A percentile compares a stretch with the other conserved stretches of the same genome.
These are phyloP conservation scores for Dalbergia cochinchinensis DNA, from an alignment of 306 rosid genomes.

Conservation along the genomic window DNA sequence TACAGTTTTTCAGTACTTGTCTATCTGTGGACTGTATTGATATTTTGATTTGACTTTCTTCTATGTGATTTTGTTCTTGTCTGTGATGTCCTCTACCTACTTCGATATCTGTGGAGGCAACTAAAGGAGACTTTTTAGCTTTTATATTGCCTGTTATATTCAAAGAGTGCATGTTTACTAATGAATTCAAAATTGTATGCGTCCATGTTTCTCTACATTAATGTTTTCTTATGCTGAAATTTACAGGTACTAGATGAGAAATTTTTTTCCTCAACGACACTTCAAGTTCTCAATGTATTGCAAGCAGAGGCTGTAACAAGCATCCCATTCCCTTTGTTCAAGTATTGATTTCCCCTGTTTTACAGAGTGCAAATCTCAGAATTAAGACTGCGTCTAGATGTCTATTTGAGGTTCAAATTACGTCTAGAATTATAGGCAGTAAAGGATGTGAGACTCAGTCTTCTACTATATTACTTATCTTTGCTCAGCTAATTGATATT, in stretches of 20 bases:
- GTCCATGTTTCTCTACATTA: constrained; percentile 17
- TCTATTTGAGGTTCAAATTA: constrained; percentile 30
- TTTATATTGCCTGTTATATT: constrained; percentile 24
- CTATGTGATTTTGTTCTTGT: constrained; percentile 12
- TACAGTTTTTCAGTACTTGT: neutral
- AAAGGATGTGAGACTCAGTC: constrained; percentile 35
- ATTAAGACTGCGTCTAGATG: constrained; percentile 1
- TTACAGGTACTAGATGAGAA: constrained; percentile 45
- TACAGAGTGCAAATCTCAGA: constrained; percentile 24
- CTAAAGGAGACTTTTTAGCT: constrained; percentile 18
- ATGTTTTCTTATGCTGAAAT: constrained; percentile 21
- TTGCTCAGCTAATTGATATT: constrained; percentile 16
- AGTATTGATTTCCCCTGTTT: constrained; percentile 28
- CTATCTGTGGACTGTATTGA: constrained; percentile 8
- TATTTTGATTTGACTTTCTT: neutral
- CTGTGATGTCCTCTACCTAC: neutral
- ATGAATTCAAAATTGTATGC: constrained; percentile 11
- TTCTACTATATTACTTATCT: constrained; percentile 26
- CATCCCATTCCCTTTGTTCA: constrained; percentile 34
- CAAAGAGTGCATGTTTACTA: constrained; percentile 23
- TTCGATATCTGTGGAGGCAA: neutral
- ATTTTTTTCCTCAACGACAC: neutral
- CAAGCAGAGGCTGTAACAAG: constrained; percentile 24
- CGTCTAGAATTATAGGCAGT: constrained; percentile 34
- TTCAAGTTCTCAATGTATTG: constrained; percentile 36